phyloP scores from a whole-genome alignment of 225 moss, liverwort and hornwort genomes.

The Climacium dendroides region DNA sequence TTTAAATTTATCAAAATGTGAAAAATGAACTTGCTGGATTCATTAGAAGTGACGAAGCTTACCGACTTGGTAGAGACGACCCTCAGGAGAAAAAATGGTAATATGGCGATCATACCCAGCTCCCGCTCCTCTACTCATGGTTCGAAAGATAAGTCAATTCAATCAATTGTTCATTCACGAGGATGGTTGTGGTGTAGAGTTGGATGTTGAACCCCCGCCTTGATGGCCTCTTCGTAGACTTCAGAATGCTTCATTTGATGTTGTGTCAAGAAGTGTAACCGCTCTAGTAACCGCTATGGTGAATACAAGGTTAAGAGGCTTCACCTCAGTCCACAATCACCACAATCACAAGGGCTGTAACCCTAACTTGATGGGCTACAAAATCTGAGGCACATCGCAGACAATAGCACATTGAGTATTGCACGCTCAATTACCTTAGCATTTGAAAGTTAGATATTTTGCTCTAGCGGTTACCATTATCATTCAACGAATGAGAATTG shows the following conservation, averaged over 20 bases:
- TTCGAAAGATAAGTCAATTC: background rate
- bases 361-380: background rate
- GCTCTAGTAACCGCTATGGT: background rate
- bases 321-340: background rate
- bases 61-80: slow-evolving; percentile 50
- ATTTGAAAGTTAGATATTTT: background rate
- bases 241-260: background rate
- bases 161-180: too few relatives aligned
- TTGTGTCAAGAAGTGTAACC: background rate
- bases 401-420: background rate
- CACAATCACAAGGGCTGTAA: background rate
- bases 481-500: background rate
- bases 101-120: slow-evolving; percentile 47
- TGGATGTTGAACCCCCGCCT: background rate
- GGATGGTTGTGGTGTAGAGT: background rate
- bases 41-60: background rate
- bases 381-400: too few relatives aligned
- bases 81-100: slow-evolving; percentile 42
- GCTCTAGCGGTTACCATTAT: background rate
- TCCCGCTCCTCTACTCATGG: slow-evolving; percentile 35
- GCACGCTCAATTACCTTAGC: too few relatives aligned
- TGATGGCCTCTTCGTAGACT: background rate
- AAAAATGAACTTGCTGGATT: too few relatives aligned
- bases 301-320: background rate
- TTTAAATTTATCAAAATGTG: too few relatives aligned